These are phyloP conservation scores for Phytopythium vexans DNA, from an alignment of 352 stramenopile species.

Conservation along the genomic window DNA sequence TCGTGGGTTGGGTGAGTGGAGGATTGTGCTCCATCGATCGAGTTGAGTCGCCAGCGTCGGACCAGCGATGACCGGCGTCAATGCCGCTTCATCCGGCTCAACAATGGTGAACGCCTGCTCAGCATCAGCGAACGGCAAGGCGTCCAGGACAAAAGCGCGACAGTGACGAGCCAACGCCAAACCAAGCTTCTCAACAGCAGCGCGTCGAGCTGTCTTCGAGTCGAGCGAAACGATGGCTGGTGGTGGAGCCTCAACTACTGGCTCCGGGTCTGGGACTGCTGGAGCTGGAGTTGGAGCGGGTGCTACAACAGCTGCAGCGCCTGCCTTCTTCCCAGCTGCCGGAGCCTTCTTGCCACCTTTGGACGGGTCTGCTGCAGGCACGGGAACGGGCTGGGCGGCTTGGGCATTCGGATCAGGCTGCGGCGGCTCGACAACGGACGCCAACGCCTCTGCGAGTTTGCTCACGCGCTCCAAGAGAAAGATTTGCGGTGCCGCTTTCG, in stretches of 20 bases:
- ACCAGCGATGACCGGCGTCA: slow-evolving; percentile 11
- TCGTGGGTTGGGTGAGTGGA: not conserved
- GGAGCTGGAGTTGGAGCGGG: not conserved
- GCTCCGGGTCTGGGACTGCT: not conserved
- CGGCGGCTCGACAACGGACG: too few species aligned
- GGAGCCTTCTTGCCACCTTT: too few species aligned
- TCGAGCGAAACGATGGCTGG: too few species aligned
- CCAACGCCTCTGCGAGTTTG: too few species aligned
- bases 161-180: slow-evolving; percentile 1
- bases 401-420: too few species aligned
- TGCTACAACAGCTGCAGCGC: not conserved
- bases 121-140: slow-evolving; percentile 1
- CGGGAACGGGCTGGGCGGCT: too few species aligned
- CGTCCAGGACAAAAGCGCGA: not conserved
- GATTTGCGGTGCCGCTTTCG: too few species aligned
- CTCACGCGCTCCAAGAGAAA: too few species aligned
- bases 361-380: too few species aligned
- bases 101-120: not conserved
- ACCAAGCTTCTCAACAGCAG: not conserved
- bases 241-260: too few species aligned
- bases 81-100: not conserved
- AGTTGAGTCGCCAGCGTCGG: slow-evolving; percentile 20
- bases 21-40: slow-evolving; percentile 16
- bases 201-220: too few species aligned
- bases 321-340: not conserved